Conservation (phyloP, 2,329 filamentous ascomycete species). For the Trichoderma cornu-damae region DNA sequence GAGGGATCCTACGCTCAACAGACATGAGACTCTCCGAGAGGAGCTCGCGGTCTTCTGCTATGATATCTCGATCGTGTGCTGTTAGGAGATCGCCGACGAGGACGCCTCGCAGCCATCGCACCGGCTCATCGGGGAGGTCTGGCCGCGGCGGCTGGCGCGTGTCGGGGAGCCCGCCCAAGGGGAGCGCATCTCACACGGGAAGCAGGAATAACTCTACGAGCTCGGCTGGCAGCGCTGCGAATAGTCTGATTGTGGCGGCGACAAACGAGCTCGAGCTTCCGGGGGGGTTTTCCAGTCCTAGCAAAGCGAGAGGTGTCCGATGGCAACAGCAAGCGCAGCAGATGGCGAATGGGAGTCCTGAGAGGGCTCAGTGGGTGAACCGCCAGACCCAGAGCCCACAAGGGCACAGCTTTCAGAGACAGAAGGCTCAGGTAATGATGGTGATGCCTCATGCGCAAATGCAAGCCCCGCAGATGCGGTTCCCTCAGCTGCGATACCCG, state of each 20-base stretch:
- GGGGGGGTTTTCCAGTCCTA: constrained; percentile 42
- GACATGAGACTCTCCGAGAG: constrained; percentile 46
- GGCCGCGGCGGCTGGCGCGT: constrained; percentile 22
- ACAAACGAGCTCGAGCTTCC: constrained; percentile 34
- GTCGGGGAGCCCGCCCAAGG: constrained; percentile 30
- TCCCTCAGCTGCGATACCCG: constrained; percentile 1
- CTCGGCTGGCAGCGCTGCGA: constrained; percentile 34
- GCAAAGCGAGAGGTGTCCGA: constrained; percentile 31
- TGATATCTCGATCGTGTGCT: constrained; percentile 25
- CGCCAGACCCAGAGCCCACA: constrained; percentile 15
- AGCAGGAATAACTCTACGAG: constrained; percentile 29
- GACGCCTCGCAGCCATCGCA: constrained; percentile 14
- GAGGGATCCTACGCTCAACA: constrained; percentile 49
- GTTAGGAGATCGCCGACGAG: constrained; percentile 26
- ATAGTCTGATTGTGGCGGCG: constrained; percentile 39
- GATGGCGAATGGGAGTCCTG: not conserved
- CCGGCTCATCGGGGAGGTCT: constrained; percentile 14
- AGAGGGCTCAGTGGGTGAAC: constrained; percentile 10
- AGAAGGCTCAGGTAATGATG: not conserved
- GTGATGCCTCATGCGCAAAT: not conserved
- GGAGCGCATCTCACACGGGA: constrained; percentile 21
- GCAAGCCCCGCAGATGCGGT: not conserved
- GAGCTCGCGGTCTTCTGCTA: constrained; percentile 29
- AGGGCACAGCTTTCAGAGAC: not conserved
- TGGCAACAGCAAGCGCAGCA: constrained; percentile 24